Conservation (phyloP, 2,329 filamentous ascomycete species). For the Furcasterigmium sp. region DNA sequence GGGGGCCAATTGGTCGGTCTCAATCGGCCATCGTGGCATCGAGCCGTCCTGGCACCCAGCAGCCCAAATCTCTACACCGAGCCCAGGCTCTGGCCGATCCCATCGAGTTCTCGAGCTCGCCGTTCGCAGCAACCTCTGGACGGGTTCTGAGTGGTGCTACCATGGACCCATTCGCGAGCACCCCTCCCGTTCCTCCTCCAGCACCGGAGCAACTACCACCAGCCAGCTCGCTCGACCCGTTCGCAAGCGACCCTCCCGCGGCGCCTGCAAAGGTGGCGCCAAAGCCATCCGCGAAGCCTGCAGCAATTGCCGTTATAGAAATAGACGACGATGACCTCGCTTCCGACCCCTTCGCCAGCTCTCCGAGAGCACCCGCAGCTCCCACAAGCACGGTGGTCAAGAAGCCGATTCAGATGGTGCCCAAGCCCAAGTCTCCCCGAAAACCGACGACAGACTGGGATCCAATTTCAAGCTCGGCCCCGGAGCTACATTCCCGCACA, state of each 20-base stretch:
- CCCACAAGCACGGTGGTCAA: background rate
- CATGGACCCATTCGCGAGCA: constrained; percentile 17
- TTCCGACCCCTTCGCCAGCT: constrained; percentile 2
- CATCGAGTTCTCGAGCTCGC: constrained; percentile 33
- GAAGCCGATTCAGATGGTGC: background rate
- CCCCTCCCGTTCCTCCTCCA: background rate
- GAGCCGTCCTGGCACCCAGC: background rate
- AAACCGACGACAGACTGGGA: constrained; percentile 33
- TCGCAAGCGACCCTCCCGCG: constrained; percentile 15
- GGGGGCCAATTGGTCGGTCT: background rate
- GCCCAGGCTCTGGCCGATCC: constrained; percentile 8
- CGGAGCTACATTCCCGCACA: constrained; percentile 20
- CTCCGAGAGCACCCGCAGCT: background rate
- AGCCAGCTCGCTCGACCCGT: constrained; percentile 13
- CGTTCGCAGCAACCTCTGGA: constrained; percentile 10
- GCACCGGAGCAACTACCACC: background rate
- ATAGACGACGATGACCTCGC: constrained; percentile 4
- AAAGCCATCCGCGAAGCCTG: background rate
- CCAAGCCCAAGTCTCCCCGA: constrained; percentile 9
- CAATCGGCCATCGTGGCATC: constrained; percentile 1
- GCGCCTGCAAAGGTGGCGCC: background rate
- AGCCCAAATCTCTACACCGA: background rate
- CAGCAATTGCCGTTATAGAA: constrained; percentile 1
- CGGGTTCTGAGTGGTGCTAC: constrained; percentile 1
- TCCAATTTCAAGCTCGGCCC: constrained; percentile 49